Percentiles rank a stretch among this genome's conserved stretches.
These are phyloP conservation scores for Lactuca sativa DNA, from an alignment of 129 eudicot genomes.

Conservation along the genomic window DNA sequence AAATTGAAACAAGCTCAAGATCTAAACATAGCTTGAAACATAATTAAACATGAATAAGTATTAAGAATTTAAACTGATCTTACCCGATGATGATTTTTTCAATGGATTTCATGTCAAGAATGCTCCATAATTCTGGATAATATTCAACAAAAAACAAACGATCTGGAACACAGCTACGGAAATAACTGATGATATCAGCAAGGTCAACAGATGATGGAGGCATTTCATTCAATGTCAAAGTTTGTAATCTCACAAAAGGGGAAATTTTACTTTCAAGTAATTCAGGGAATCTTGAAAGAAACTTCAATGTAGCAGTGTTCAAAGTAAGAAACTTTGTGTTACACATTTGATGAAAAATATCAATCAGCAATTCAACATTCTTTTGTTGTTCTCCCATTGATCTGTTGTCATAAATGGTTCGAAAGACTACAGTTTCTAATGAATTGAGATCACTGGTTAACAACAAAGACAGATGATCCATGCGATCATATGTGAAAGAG, in stretches of 20 bases:
- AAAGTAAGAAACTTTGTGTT: slow-evolving; percentile 17
- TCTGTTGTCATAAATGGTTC: background rate
- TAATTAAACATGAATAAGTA: slow-evolving; percentile 4
- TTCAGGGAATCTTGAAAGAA: slow-evolving; percentile 9
- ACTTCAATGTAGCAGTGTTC: slow-evolving; percentile 1
- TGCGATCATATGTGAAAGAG: slow-evolving; percentile 14
- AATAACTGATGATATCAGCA: slow-evolving; percentile 3
- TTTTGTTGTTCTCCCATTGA: background rate
- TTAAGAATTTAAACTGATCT: slow-evolving; percentile 10
- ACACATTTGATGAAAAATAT: background rate
- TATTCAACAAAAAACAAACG: background rate
- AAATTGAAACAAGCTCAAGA: too few species aligned
- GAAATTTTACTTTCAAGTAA: background rate
- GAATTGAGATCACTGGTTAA: slow-evolving; percentile 2
- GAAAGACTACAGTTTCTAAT: slow-evolving; percentile 11
- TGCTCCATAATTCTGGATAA: background rate
- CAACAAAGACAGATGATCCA: slow-evolving; percentile 6
- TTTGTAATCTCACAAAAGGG: slow-evolving; percentile 19
- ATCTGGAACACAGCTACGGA: background rate
- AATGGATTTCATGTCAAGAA: background rate
- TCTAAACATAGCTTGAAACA: background rate
- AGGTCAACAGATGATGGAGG: background rate
- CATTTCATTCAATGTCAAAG: slow-evolving; percentile 15
- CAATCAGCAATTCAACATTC: slow-evolving; percentile 10
- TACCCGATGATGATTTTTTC: background rate